A percentile compares a stretch with the other conserved stretches of the same genome.
Evolutionary conservation across 208 protist genomes (phyloP).

Genomic region (Leptomonas pyrrhocoris): DNA sequence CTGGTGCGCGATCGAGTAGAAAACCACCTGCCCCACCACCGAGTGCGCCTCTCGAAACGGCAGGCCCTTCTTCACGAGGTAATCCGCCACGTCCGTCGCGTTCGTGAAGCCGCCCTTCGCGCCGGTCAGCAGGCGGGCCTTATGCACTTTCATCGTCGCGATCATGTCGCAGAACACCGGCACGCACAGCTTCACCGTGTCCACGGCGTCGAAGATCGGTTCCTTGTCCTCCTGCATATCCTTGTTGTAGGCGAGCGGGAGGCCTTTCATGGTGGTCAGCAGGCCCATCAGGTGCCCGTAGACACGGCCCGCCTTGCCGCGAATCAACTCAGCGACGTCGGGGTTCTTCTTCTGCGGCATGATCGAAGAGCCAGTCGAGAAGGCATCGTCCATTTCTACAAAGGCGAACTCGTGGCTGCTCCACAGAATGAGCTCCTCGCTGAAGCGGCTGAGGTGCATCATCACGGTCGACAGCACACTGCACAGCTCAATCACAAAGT

Average conservation of each 20-base stretch:
- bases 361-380: slow-evolving; percentile 41
- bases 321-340: slow-evolving; percentile 38
- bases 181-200: slow-evolving; percentile 39
- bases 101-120: slow-evolving; percentile 41
- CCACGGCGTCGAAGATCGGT: slow-evolving; percentile 35
- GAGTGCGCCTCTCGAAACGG: slow-evolving; percentile 42
- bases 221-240: slow-evolving; percentile 49
- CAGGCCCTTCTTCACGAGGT: slow-evolving; percentile 38
- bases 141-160: slow-evolving; percentile 33
- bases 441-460: slow-evolving; percentile 44
- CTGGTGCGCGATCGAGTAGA: slow-evolving; percentile 35
- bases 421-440: slow-evolving; percentile 42
- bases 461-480: slow-evolving; percentile 30
- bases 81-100: slow-evolving; percentile 38
- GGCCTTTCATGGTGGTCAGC: slow-evolving; percentile 38
- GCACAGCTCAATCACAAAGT: slow-evolving; percentile 40
- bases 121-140: slow-evolving; percentile 23
- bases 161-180: slow-evolving; percentile 44
- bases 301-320: slow-evolving; percentile 37
- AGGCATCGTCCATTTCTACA: slow-evolving; percentile 38
- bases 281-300: slow-evolving; percentile 34
- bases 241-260: slow-evolving; percentile 44
- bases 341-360: slow-evolving; percentile 46
- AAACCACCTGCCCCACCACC: slow-evolving; percentile 36
- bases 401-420: slow-evolving; percentile 40